Evolutionary conservation across 2,329 filamentous ascomycete genomes (phyloP).

Genomic region (Ophiosphaerella narmari): DNA sequence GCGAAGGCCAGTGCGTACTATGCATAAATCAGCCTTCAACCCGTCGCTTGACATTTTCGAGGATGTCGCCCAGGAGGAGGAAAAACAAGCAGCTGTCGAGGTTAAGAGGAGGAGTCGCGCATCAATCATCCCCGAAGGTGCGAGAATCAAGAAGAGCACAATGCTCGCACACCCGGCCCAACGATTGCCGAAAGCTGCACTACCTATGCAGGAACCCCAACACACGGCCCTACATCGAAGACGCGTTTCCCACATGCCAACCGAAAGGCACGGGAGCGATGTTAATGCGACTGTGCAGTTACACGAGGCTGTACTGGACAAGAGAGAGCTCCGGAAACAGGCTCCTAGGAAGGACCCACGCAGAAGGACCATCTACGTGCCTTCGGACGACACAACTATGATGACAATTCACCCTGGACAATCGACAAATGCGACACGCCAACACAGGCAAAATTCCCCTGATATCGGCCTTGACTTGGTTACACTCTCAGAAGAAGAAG

Average conservation of each 20-base stretch:
- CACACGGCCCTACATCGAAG: conserved; percentile 34
- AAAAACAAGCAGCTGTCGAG: conserved; percentile 30
- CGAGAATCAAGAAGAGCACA: conserved; percentile 31
- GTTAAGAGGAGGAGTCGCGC: conserved; percentile 33
- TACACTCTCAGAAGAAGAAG: conserved; percentile 46
- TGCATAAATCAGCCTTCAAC: conserved; percentile 37
- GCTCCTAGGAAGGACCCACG: conserved; percentile 48
- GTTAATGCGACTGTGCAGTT: conserved; percentile 36
- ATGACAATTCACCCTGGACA: conserved; percentile 58
- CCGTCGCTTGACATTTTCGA: conserved; percentile 45
- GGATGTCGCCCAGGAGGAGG: conserved; percentile 43
- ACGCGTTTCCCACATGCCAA: conserved; percentile 43
- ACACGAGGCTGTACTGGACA: conserved; percentile 36
- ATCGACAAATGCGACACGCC: conserved; percentile 29
- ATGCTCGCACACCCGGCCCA: conserved; percentile 45
- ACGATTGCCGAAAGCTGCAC: conserved; percentile 33
- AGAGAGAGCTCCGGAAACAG: conserved; percentile 37
- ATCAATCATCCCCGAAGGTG: conserved; percentile 28
- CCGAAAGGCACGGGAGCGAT: conserved; percentile 29
- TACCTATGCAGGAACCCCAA: conserved; percentile 26
- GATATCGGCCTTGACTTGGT: conserved; percentile 46
- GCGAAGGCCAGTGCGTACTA: conserved; percentile 36
- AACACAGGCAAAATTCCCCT: conserved; percentile 38
- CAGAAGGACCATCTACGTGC: conserved; percentile 57
- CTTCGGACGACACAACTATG: conserved; percentile 56